phyloP scores from a whole-genome alignment of 2,329 filamentous ascomycete species.

The Cordyceps cateniannulata region DNA sequence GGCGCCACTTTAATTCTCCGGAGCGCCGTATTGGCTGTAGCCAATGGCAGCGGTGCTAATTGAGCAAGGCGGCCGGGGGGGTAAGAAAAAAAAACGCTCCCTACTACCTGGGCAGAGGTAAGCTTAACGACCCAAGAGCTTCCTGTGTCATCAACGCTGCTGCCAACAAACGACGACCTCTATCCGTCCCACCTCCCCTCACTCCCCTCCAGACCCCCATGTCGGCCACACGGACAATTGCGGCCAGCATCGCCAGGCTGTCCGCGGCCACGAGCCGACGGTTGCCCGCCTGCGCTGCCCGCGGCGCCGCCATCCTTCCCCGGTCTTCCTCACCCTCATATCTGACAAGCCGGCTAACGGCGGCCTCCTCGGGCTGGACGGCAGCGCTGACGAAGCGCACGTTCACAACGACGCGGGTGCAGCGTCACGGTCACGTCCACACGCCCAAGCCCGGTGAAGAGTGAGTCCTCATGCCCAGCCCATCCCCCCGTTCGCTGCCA shows the following conservation, averaged over 20 bases:
- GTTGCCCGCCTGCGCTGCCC: slow-evolving; percentile 16
- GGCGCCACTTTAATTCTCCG: slow-evolving; percentile 1
- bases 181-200: slow-evolving; percentile 2
- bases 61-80: background rate
- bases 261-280: slow-evolving; percentile 24
- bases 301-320: slow-evolving; percentile 20
- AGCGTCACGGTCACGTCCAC: slow-evolving; percentile 71
- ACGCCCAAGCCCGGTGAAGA: slow-evolving; percentile 88
- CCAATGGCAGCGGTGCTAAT: slow-evolving; percentile 12
- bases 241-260: slow-evolving; percentile 27
- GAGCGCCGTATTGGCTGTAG: background rate
- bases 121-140: background rate
- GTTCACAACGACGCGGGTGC: slow-evolving; percentile 59
- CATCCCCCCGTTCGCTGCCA: background rate
- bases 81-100: slow-evolving; percentile 1
- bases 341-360: background rate
- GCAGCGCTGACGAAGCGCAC: slow-evolving; percentile 25
- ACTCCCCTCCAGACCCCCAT: slow-evolving; percentile 18
- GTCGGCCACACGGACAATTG: slow-evolving; percentile 27
- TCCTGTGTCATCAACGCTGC: background rate
- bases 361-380: background rate
- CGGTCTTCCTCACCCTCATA: background rate
- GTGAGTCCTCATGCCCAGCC: slow-evolving; percentile 41
- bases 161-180: slow-evolving; percentile 3
- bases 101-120: background rate